phyloP scores from a whole-genome alignment of 768 basidiomycete species.

The Rhizopogon vulgaris region DNA sequence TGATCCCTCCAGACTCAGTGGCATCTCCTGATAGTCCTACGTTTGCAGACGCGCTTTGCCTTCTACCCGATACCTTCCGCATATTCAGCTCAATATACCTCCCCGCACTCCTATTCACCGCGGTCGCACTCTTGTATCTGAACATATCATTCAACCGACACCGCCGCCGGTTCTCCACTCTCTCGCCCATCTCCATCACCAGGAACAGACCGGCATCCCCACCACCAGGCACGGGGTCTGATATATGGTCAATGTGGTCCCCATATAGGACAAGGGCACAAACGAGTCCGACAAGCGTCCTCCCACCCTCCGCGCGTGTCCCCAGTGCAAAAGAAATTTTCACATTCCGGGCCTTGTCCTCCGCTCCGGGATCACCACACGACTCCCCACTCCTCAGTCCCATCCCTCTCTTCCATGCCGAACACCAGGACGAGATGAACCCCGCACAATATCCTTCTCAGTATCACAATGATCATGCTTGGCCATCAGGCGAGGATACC shows the following conservation, averaged over 20 bases:
- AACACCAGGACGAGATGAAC: constrained; percentile 43
- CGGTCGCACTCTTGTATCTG: constrained; percentile 39
- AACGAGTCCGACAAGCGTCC: constrained; percentile 32
- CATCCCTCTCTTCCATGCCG: constrained; percentile 28
- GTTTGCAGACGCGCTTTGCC: constrained; percentile 63
- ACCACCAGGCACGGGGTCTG: constrained; percentile 28
- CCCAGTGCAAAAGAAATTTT: constrained; percentile 28
- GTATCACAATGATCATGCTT: constrained; percentile 30
- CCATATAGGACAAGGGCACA: constrained; percentile 31
- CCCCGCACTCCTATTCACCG: constrained; percentile 53
- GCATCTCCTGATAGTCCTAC: constrained; percentile 31
- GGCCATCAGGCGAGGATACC: constrained; percentile 20
- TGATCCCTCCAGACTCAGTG: constrained; percentile 33
- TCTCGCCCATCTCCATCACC: constrained; percentile 30
- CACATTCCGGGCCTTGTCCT: constrained; percentile 34
- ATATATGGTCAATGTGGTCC: constrained; percentile 36
- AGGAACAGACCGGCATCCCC: constrained; percentile 19
- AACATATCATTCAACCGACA: constrained; percentile 29
- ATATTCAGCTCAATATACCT: constrained; percentile 60
- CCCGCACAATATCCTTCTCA: constrained; percentile 43
- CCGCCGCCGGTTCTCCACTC: constrained; percentile 11
- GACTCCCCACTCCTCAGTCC: constrained; percentile 33
- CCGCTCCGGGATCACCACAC: constrained; percentile 30
- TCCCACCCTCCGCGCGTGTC: constrained; percentile 37
- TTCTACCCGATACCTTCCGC: constrained; percentile 65